Evolutionary conservation across 2,329 filamentous ascomycete genomes (phyloP).

Genomic region (Xylaria sp.): DNA sequence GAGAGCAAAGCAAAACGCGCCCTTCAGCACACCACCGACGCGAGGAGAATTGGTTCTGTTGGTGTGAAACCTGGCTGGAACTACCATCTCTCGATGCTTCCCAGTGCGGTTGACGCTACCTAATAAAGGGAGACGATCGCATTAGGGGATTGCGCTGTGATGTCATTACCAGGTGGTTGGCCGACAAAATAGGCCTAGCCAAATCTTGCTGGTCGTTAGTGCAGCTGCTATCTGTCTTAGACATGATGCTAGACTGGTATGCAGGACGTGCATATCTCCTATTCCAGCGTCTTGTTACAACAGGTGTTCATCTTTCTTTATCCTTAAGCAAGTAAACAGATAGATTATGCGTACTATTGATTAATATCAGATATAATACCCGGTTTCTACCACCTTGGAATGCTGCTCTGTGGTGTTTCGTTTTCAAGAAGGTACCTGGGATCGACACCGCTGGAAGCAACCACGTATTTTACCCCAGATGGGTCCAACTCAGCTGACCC

Average conservation of each 20-base stretch:
- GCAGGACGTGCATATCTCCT: not conserved
- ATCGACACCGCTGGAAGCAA: not conserved
- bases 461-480: not conserved
- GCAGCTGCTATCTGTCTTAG: not conserved
- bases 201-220: conserved; percentile 18
- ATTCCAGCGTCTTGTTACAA: not conserved
- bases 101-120: conserved; percentile 14
- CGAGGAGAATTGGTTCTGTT: not conserved
- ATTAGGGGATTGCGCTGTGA: conserved; percentile 29
- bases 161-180: conserved; percentile 31
- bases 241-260: not conserved
- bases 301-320: too few species aligned
- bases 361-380: not conserved
- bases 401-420: not conserved
- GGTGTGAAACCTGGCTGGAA: conserved; percentile 20
- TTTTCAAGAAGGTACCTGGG: not conserved
- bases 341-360: not conserved
- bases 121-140: conserved; percentile 33
- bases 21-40: not conserved
- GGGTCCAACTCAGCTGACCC: conserved; percentile 10
- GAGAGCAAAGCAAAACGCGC: conserved; percentile 14
- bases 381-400: not conserved
- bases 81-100: conserved; percentile 10
- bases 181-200: conserved; percentile 26
- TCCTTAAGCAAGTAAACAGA: not conserved